phyloP scores from a whole-genome alignment of 2,329 filamentous ascomycete species.

The Botrytis paeoniae region DNA sequence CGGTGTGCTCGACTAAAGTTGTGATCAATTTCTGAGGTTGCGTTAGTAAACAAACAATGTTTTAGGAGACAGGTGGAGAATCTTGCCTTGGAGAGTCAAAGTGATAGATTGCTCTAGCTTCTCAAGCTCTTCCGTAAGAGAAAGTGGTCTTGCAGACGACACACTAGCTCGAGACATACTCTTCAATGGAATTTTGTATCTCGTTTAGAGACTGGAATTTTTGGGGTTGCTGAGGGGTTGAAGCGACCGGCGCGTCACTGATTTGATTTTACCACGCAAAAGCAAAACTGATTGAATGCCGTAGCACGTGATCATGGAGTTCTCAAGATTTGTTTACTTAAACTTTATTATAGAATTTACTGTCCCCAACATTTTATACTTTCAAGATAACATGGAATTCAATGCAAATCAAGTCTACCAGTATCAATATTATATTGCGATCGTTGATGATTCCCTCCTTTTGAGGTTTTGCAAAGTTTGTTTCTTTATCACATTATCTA shows the following conservation, averaged over 20 bases:
- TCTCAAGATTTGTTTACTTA: neutral
- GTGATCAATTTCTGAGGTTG: slow-evolving; percentile 80
- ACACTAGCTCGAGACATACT: slow-evolving; percentile 35
- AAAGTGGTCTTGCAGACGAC: slow-evolving; percentile 56
- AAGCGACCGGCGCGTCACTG: slow-evolving; percentile 5
- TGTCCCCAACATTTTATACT: neutral
- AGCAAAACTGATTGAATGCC: neutral
- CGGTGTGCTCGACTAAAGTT: slow-evolving; percentile 97
- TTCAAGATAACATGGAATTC: neutral
- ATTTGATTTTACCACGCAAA: neutral
- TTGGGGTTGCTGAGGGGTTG: slow-evolving; percentile 9
- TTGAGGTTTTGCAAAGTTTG: neutral
- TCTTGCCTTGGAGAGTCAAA: slow-evolving; percentile 80
- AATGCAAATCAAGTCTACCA: neutral
- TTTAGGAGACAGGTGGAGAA: neutral
- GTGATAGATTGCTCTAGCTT: slow-evolving; percentile 96
- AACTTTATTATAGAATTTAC: neutral
- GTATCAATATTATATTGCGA: neutral
- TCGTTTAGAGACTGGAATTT: neutral
- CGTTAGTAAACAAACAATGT: slow-evolving; percentile 21
- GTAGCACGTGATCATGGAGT: neutral
- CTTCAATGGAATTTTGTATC: neutral
- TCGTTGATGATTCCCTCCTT: neutral
- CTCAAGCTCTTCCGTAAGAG: slow-evolving; percentile 91
- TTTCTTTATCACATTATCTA: neutral